Base-by-base conservation (phyloP, 2,329 filamentous ascomycete genomes). In the Cryphonectria japonica region DNA sequence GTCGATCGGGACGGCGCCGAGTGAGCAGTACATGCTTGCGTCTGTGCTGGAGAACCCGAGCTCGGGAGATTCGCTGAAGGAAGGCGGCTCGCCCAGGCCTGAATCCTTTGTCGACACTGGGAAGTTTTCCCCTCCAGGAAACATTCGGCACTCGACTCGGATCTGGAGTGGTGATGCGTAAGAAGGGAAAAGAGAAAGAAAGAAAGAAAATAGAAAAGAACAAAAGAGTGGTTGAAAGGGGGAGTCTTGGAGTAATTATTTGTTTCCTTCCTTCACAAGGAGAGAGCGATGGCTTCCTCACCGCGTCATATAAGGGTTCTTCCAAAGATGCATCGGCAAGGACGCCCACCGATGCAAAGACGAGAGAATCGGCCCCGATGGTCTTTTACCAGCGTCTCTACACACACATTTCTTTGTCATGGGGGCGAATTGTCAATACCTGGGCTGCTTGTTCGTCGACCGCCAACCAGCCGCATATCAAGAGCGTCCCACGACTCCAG, bases 1-100 rank as follows among this genome's bases (percentile, higher is more conserved):
- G 14, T 65, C 63, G 7, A 11, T 65, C 26, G 41, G 7, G 11
- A 65, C 63, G 26, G 63, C 41, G 14, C 63, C 41, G 7, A 65
- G 63, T 29, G 63, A 65, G 37, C 63, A 65, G 26, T 65, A 50
- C 43, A 52, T 65, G 39, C 63, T 65, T 7, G 63, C 22, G 5
- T 65, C 63, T 13, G 43, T 65, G 41, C 4, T 14, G 26, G 63
- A 64, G n/a, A 29, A 64, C 41, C 62, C 62, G 26, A 64, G 62
- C 41, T 13, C 26, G 41, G 19, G 62, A n/a, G 41, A 37, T 8
- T 65, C 63, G 26, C 29, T 46, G 14, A 22, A 22, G 2, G 63
- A 29, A 32, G 29, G 7, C 7, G 63, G 32, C 41, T 46, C 41
- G 50, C n/a, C 41, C 19, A 32, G n/a, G n/a, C 26, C 13, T 16